These are phyloP conservation scores for Pichia sp. DNA, from an alignment of 1,139 yeast species.

Conservation along the genomic window DNA sequence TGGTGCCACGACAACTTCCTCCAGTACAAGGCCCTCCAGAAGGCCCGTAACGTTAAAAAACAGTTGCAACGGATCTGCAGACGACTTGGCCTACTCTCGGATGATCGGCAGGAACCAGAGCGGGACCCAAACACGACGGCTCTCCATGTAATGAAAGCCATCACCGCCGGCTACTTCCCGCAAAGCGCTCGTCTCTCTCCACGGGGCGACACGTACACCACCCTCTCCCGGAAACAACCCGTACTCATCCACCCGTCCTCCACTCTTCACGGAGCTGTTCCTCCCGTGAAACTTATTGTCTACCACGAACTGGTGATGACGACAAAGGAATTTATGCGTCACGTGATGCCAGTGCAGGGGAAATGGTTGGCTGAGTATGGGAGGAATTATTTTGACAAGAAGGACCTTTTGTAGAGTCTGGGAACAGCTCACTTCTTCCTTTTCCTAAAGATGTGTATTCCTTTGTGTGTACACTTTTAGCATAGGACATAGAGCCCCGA, in stretches of 20 bases:
- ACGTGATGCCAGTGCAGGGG: conserved; percentile 67
- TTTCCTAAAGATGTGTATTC: background rate
- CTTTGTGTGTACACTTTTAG: background rate
- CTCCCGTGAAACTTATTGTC: conserved; percentile 65
- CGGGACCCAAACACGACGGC: conserved; percentile 27
- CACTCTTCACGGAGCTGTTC: conserved; percentile 53
- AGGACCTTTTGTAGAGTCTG: background rate
- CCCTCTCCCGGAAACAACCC: conserved; percentile 58
- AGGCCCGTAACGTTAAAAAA: conserved; percentile 69
- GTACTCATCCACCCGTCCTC: conserved; percentile 86
- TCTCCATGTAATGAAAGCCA: conserved; percentile 53
- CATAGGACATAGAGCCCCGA: background rate
- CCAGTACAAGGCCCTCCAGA: conserved; percentile 65
- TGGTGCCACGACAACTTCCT: conserved; percentile 89
- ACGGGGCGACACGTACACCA: conserved; percentile 64
- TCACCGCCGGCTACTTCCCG: conserved; percentile 75
- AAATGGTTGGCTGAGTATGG: conserved; percentile 61
- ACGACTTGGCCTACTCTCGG: background rate
- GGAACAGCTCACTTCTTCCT: background rate
- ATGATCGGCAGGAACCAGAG: background rate
- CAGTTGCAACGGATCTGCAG: conserved; percentile 61
- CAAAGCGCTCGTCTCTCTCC: conserved; percentile 27
- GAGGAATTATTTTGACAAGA: conserved; percentile 48
- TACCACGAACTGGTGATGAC: conserved; percentile 87
- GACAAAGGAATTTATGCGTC: conserved; percentile 83